Evolutionary conservation across 768 basidiomycete species (phyloP), one percentile per base, ranked within the genome.

Genomic region (Boletus sp.): DNA sequence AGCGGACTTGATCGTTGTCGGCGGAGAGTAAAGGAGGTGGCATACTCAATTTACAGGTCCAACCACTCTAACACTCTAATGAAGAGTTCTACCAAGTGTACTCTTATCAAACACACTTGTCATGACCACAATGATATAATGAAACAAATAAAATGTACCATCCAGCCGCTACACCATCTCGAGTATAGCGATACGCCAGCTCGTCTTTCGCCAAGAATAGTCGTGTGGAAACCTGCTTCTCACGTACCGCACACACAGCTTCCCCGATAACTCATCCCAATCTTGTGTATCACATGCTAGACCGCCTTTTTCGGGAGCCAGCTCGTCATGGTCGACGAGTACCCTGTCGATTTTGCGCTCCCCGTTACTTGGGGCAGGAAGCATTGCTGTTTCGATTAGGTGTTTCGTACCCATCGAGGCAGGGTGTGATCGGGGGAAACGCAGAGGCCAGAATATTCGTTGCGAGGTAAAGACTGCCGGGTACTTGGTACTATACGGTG

Each of bases 221-320:
- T 68, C 64, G 11, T 70, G 61, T 10, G 64, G 56, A 46, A 62
- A 71, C 44, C 32, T 66, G 50, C 54, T 66, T 36, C 59, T 54
- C 50, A 62, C 59, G 33, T 58, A 57, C 41, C 68, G 64, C 12
- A 71, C 50, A 20, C 68, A 71, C n/a, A 71, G 14, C 55, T 54
- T 71, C 4, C 69, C 69, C 1, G 71, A 64, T 7, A 71, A 35
- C 50, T 72, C 71, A 11, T 71, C 69, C 69, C 69, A 71, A n/a
- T 72, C 68, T 42, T 72, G 62, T n/a, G 61, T 58, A 33, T 69
- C 64, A n/a, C 62, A 60, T 12, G 61, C 54, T 1, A 66, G 39
- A 33, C 55, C 36, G 4, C 63, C 55, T 3, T 30, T 52, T 12
- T 52, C 50, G 0, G 59, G 55, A 1, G 44, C 47, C 10, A 60